Conservation (phyloP, 805 yeast species). For the Saturnispora zaruensis region DNA sequence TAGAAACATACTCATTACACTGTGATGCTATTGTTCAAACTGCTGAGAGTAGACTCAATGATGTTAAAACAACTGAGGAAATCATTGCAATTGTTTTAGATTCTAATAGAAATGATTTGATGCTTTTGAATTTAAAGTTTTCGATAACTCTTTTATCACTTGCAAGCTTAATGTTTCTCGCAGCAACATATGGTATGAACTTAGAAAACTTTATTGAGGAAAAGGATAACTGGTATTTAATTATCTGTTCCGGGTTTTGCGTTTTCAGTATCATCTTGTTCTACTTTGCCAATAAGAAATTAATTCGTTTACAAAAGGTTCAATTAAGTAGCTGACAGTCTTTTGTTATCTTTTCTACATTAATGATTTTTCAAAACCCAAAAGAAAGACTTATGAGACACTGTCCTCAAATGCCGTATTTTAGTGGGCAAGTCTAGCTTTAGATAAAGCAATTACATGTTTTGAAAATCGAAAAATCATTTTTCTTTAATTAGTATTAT, state of each 20-base stretch:
- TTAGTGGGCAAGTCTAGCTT: neutral
- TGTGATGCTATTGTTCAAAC: constrained; percentile 93
- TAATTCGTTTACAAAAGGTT: constrained; percentile 61
- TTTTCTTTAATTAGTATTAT: neutral
- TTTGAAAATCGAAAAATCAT: neutral
- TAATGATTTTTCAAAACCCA: neutral
- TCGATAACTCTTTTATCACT: constrained; percentile 76
- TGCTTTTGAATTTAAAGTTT: constrained; percentile 78
- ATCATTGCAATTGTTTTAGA: constrained; percentile 88
- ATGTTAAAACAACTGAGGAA: constrained; percentile 89
- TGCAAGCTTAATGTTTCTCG: constrained; percentile 71
- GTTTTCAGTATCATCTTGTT: constrained; percentile 37
- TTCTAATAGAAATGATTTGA: constrained; percentile 86
- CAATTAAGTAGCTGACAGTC: constrained; percentile 27
- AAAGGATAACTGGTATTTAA: constrained; percentile 55
- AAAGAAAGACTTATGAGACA: no score
- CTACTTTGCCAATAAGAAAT: constrained; percentile 42
- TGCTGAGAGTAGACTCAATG: constrained; percentile 65
- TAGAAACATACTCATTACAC: constrained; percentile 86
- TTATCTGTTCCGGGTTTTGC: constrained; percentile 40
- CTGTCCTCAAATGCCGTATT: no score
- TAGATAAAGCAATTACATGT: neutral
- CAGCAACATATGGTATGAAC: constrained; percentile 94
- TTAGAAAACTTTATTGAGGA: constrained; percentile 88
- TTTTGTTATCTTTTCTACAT: neutral